phyloP scores from a whole-genome alignment of 2,329 filamentous ascomycete genomes.

The Alternaria ventricosa region DNA sequence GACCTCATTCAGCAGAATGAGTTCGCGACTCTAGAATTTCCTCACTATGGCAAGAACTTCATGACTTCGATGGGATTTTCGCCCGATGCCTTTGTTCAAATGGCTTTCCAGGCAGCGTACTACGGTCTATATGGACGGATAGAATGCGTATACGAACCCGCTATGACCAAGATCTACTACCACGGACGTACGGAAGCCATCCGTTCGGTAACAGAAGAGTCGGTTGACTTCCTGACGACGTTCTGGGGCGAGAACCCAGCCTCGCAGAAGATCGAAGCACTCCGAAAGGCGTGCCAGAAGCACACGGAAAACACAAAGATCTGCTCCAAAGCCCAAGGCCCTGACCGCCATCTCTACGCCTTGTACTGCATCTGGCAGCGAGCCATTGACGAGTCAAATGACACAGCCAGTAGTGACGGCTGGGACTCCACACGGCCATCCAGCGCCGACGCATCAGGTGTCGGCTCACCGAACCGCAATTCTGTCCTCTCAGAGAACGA shows the following conservation, averaged over 20 bases:
- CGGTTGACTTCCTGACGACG: slow-evolving; percentile 85
- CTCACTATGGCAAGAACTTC: slow-evolving; percentile 92
- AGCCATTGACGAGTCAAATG: slow-evolving; percentile 75
- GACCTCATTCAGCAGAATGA: slow-evolving; percentile 97
- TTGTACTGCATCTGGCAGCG: slow-evolving; percentile 95
- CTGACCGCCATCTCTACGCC: slow-evolving; percentile 91
- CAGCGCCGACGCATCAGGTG: slow-evolving; percentile 61
- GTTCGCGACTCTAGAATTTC: slow-evolving; percentile 89
- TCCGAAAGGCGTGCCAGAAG: slow-evolving; percentile 81
- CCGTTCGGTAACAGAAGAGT: slow-evolving; percentile 81
- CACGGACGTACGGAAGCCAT: slow-evolving; percentile 96
- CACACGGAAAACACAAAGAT: slow-evolving; percentile 82
- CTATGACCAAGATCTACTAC: slow-evolving; percentile 94
- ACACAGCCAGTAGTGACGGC: slow-evolving; percentile 63
- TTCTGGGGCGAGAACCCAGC: slow-evolving; percentile 94
- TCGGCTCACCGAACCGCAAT: slow-evolving; percentile 62
- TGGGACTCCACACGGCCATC: slow-evolving; percentile 47
- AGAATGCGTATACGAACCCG: slow-evolving; percentile 95
- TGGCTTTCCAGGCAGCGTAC: slow-evolving; percentile 98
- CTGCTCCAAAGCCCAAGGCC: slow-evolving; percentile 88
- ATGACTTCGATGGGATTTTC: slow-evolving; percentile 98
- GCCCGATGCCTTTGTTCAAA: slow-evolving; percentile 96
- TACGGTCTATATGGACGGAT: slow-evolving; percentile 94
- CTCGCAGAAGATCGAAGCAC: slow-evolving; percentile 81
- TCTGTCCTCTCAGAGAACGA: slow-evolving; percentile 60